Conservation (phyloP, 176 grass and related monocot genomes). For the Zea luxurians region DNA sequence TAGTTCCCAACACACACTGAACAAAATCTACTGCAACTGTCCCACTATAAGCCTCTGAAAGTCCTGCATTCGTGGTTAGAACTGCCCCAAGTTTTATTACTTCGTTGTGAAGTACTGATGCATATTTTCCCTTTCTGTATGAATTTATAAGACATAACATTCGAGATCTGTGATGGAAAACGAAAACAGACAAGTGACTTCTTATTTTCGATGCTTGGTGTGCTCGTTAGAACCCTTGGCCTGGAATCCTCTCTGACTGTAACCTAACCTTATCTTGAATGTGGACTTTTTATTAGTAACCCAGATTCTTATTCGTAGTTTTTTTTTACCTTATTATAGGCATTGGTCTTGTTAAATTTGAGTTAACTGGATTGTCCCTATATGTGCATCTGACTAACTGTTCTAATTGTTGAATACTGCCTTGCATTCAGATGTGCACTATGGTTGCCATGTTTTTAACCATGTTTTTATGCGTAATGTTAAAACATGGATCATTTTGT, state of each 20-base stretch:
- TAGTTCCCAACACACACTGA: not conserved
- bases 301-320: not conserved
- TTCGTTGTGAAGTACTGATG: not conserved
- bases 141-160: not conserved
- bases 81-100: not conserved
- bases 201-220: not conserved
- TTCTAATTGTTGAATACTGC: not conserved
- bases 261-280: not conserved
- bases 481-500: constrained; percentile 20
- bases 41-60: not conserved
- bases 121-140: not conserved
- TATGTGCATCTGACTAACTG: not conserved
- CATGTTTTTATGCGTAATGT: constrained; percentile 1
- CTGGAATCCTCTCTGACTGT: not conserved
- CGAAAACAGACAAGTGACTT: not conserved
- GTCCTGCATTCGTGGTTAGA: not conserved
- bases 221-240: not conserved
- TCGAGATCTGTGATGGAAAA: not conserved
- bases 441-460: not conserved
- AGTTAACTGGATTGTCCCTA: not conserved
- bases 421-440: not conserved
- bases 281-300: not conserved
- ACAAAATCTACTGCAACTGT: not conserved
- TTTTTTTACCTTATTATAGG: not conserved
- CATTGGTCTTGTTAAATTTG: not conserved